Evolutionary conservation across 2,329 filamentous ascomycete species (phyloP).

Genomic region (Curvularia sp.): DNA sequence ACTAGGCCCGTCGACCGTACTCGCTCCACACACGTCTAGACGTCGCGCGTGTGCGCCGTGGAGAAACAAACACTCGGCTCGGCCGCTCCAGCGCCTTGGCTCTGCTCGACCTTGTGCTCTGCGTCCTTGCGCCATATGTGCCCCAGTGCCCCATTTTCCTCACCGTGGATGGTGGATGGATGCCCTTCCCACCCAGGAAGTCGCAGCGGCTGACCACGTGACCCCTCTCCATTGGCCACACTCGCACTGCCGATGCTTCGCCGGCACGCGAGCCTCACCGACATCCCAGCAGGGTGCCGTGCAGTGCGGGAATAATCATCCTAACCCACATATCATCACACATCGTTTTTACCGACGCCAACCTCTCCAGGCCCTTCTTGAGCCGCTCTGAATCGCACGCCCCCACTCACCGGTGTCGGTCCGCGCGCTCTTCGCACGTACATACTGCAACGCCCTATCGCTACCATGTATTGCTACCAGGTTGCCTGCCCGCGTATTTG

Average conservation of each 20-base stretch:
- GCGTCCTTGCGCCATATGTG: neutral
- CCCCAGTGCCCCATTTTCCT: neutral
- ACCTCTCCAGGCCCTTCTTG: conserved; percentile 13
- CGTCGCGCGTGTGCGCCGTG: conserved; percentile 14
- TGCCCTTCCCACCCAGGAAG: conserved; percentile 20
- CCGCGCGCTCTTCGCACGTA: conserved; percentile 10
- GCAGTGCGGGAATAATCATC: conserved; percentile 22
- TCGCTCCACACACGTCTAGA: conserved; percentile 3
- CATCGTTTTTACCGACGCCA: conserved; percentile 16
- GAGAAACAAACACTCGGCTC: conserved; percentile 8
- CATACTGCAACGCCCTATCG: conserved; percentile 6
- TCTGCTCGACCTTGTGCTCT: neutral
- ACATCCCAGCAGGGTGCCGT: conserved; percentile 2
- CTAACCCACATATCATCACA: conserved; percentile 11
- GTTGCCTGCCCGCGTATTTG: neutral
- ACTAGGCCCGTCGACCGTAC: conserved; percentile 6
- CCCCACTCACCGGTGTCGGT: conserved; percentile 19
- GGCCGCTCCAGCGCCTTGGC: neutral
- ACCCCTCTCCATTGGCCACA: conserved; percentile 2
- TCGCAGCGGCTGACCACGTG: conserved; percentile 6
- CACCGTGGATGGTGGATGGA: no score
- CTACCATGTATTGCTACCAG: conserved; percentile 2
- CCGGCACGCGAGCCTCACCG: conserved; percentile 24
- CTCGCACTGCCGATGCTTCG: conserved; percentile 30
- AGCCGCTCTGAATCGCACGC: conserved; percentile 17